A percentile compares a stretch with the other conserved stretches of the same genome.
Conservation (phyloP, 129 eudicot genomes). For the Flaveria brownii region DNA sequence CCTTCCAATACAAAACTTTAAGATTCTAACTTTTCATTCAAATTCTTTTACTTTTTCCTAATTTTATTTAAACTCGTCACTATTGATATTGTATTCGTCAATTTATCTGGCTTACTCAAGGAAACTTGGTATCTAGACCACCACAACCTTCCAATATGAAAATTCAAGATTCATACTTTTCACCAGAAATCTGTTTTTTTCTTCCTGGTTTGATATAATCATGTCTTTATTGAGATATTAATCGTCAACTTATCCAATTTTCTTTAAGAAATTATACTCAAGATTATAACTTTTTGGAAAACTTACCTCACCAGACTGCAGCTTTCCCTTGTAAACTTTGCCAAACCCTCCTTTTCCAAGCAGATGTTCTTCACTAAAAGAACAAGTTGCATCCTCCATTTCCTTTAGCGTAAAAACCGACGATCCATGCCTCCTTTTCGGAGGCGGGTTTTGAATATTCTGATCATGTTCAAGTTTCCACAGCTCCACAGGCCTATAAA, state of each 20-base stretch:
- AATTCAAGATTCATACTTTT: constrained; percentile 19
- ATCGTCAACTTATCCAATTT: background rate
- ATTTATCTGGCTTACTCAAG: constrained; percentile 13
- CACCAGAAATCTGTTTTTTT: background rate
- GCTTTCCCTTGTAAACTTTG: constrained; percentile 82
- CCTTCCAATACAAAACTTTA: constrained; percentile 35
- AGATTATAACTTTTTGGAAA: constrained; percentile 20
- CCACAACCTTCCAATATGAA: constrained; percentile 61
- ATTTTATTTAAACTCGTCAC: constrained; percentile 11
- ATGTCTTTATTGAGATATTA: background rate
- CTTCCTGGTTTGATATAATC: background rate
- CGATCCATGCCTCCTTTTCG: constrained; percentile 67
- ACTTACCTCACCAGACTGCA: constrained; percentile 84
- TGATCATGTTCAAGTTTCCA: constrained; percentile 77
- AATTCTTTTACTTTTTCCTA: background rate
- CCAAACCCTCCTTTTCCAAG: constrained; percentile 98
- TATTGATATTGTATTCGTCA: background rate
- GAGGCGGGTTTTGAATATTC: constrained; percentile 53
- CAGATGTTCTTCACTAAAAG: constrained; percentile 73
- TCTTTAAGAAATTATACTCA: background rate
- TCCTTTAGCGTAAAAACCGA: constrained; percentile 82
- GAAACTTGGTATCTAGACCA: constrained; percentile 88
- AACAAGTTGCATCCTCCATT: constrained; percentile 92
- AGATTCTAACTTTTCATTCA: constrained; percentile 9
- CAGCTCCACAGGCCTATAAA: constrained; percentile 67